These are phyloP conservation scores for Elaeis oleifera DNA, from an alignment of 202 grass and related monocot species.

Conservation along the genomic window DNA sequence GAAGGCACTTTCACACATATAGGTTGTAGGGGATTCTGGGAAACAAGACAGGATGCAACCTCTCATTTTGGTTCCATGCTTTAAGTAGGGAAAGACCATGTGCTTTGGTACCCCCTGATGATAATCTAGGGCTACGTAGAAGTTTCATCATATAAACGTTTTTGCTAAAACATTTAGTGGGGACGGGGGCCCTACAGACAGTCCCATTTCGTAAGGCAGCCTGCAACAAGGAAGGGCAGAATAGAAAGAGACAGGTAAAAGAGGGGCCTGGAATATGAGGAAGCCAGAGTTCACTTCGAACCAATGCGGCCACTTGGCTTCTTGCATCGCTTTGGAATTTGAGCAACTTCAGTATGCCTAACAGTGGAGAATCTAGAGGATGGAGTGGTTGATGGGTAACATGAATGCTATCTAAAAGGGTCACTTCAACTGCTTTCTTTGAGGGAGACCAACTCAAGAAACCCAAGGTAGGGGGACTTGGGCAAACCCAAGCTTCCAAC, in stretches of 20 bases:
- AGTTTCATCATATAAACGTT: conserved; percentile 9
- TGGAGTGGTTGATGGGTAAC: conserved; percentile 11
- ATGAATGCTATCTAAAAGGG: conserved; percentile 26
- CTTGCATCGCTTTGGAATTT: conserved; percentile 4
- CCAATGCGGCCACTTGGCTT: conserved; percentile 32
- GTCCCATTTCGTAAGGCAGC: conserved; percentile 10
- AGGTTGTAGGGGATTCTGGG: too few relatives aligned
- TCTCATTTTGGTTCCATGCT: conserved; percentile 14
- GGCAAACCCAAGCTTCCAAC: conserved; percentile 17
- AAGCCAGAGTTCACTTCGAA: conserved; percentile 29
- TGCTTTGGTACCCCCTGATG: conserved; percentile 34
- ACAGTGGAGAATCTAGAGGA: conserved; percentile 28
- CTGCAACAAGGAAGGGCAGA: conserved; percentile 7
- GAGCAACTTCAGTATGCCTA: conserved; percentile 10
- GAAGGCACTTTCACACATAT: too few relatives aligned
- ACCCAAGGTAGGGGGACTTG: conserved; percentile 20
- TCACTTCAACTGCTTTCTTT: conserved; percentile 20
- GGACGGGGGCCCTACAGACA: not conserved
- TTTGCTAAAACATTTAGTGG: too few relatives aligned
- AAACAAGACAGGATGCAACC: too few relatives aligned
- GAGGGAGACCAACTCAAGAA: conserved; percentile 8
- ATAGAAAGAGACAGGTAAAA: not conserved
- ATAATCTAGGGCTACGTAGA: conserved; percentile 10
- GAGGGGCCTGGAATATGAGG: conserved; percentile 30
- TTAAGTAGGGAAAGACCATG: conserved; percentile 32